phyloP scores from a whole-genome alignment of 164 flowering plant genomes.

The Nelumbo lutea region DNA sequence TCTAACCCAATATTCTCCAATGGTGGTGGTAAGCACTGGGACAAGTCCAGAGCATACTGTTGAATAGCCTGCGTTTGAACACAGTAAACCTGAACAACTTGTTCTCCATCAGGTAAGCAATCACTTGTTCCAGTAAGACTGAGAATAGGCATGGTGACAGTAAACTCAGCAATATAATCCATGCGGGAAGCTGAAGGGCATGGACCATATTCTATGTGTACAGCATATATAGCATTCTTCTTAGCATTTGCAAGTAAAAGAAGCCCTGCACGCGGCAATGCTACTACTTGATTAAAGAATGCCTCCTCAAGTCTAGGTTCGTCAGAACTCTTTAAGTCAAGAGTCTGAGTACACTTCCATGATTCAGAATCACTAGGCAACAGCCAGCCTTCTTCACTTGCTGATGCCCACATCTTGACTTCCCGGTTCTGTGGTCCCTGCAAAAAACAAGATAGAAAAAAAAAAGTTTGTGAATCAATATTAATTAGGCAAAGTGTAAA shows the following conservation, averaged over 20 bases:
- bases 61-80: constrained; percentile 98
- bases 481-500: neutral
- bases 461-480: neutral
- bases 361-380: constrained; percentile 78
- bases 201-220: constrained; percentile 83
- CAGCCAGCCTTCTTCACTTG: constrained; percentile 91
- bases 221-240: constrained; percentile 88
- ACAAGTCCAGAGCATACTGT: constrained; percentile 85
- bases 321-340: constrained; percentile 74
- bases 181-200: constrained; percentile 67
- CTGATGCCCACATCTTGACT: constrained; percentile 80
- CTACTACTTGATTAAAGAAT: constrained; percentile 90
- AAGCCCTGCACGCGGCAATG: constrained; percentile 69
- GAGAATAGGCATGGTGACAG: constrained; percentile 94
- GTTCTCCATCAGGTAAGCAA: constrained; percentile 51
- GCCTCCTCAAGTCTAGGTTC: constrained; percentile 61
- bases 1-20: constrained; percentile 49
- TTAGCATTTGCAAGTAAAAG: constrained; percentile 86
- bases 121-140: constrained; percentile 96
- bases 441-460: constrained; percentile 3
- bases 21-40: constrained; percentile 79
- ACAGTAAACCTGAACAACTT: constrained; percentile 81
- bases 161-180: constrained; percentile 94
- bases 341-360: constrained; percentile 85
- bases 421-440: constrained; percentile 88